Conservation (phyloP, 225 moss, liverwort and hornwort genomes). For the Rhytidiadelphus loreus region DNA sequence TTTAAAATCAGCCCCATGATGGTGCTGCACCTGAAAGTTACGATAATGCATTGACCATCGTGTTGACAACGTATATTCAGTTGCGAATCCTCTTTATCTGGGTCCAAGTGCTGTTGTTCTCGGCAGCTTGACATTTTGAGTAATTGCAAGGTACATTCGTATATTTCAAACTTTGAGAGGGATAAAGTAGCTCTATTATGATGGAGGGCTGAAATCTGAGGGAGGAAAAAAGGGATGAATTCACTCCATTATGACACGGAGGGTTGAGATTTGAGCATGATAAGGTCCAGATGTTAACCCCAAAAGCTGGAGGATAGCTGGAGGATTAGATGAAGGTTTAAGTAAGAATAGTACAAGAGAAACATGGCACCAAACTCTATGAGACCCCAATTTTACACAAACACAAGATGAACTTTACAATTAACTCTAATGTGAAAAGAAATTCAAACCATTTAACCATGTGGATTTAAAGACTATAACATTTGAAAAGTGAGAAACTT, state of each 20-base stretch:
- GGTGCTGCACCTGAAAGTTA: background rate
- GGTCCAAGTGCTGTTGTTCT: background rate
- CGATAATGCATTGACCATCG: background rate
- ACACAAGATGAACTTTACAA: too few species aligned
- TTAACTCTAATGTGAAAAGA: too few species aligned
- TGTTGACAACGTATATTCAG: background rate
- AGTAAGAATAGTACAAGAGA: too few species aligned
- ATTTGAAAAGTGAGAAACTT: too few species aligned
- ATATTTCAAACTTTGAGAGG: background rate
- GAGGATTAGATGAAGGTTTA: too few species aligned
- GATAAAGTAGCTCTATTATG: too few species aligned
- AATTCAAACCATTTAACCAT: too few species aligned
- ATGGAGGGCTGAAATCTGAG: background rate
- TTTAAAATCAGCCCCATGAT: background rate
- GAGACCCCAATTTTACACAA: too few species aligned
- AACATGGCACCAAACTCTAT: too few species aligned
- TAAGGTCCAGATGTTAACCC: background rate
- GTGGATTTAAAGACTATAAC: too few species aligned
- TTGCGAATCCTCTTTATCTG: background rate
- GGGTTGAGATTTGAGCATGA: background rate
- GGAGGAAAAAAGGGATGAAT: background rate
- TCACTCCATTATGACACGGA: background rate
- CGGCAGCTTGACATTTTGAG: background rate
- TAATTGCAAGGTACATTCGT: background rate
- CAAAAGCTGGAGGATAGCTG: too few species aligned